Percentiles rank a stretch among this genome's conserved stretches.
phyloP scores from a whole-genome alignment of 208 protist genomes.

The Polymyxa betae region DNA sequence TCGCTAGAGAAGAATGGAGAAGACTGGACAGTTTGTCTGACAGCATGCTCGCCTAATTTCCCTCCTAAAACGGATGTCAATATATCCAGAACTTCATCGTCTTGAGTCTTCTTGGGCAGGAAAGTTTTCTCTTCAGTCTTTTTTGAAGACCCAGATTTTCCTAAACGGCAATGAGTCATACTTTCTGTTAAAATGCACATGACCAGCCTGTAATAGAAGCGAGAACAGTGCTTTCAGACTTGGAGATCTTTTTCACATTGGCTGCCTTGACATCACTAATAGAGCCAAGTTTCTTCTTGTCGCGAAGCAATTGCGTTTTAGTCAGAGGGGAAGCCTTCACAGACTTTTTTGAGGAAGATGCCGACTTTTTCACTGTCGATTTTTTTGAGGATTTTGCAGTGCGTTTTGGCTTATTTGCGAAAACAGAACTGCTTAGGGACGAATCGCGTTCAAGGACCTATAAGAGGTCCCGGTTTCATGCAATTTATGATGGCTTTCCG shows the following conservation, averaged over 20 bases:
- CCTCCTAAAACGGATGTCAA: conserved; percentile 1
- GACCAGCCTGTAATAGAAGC: background rate
- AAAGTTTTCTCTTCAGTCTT: background rate
- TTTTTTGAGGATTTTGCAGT: background rate
- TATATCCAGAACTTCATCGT: conserved; percentile 42
- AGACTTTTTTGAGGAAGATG: background rate
- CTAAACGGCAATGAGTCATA: background rate
- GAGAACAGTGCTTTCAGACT: background rate
- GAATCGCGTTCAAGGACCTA: background rate
- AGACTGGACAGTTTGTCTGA: background rate
- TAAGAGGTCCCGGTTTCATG: background rate
- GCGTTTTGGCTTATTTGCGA: background rate
- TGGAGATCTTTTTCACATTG: background rate
- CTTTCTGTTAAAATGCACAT: too few species aligned
- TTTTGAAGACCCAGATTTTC: background rate
- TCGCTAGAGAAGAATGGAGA: conserved; percentile 41
- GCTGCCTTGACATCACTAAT: background rate
- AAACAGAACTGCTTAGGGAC: background rate
- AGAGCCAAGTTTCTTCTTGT: background rate
- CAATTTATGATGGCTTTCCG: background rate
- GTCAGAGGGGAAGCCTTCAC: background rate
- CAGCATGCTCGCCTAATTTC: background rate
- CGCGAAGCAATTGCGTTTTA: background rate
- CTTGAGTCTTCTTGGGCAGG: background rate
- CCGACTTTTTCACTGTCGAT: background rate